These are phyloP conservation scores for Naematelia aurantialba DNA, from an alignment of 768 basidiomycete species.

Conservation along the genomic window DNA sequence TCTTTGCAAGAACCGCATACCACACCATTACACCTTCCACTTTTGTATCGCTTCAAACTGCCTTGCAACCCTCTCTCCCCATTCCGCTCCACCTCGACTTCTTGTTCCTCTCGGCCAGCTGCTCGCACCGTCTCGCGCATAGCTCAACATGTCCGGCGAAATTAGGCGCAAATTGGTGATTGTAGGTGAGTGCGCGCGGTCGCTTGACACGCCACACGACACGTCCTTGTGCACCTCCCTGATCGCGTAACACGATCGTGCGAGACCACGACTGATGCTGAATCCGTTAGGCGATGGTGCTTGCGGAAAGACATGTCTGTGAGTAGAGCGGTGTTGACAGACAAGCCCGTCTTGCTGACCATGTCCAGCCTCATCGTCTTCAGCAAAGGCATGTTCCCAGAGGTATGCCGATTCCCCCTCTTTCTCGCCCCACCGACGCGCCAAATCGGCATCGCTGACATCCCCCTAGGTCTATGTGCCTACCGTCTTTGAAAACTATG, in stretches of 20 bases:
- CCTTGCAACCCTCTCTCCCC: neutral
- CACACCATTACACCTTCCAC: neutral
- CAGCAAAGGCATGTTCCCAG: conserved; percentile 50
- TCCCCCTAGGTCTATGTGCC: conserved; percentile 85
- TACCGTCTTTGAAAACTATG: conserved; percentile 99
- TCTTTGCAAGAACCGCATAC: neutral
- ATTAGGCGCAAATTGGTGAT: conserved; percentile 98
- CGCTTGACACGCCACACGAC: neutral
- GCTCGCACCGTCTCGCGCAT: neutral
- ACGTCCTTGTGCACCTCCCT: neutral
- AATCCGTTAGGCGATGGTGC: conserved; percentile 78
- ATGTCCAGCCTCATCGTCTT: conserved; percentile 37
- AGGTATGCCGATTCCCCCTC: conserved; percentile 23
- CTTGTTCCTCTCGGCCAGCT: neutral
- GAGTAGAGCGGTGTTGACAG: conserved; percentile 7
- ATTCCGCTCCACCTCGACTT: neutral
- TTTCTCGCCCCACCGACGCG: neutral
- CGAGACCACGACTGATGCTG: neutral
- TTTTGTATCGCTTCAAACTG: too few relatives aligned
- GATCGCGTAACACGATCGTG: neutral
- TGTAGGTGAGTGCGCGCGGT: conserved; percentile 60
- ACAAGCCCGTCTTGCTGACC: conserved; percentile 6
- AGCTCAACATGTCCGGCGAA: conserved; percentile 69
- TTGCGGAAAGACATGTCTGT: conserved; percentile 70
- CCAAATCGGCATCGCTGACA: neutral